These are phyloP conservation scores for Chlamydomonas urium DNA, from an alignment of 139 green algal species.

Conservation along the genomic window DNA sequence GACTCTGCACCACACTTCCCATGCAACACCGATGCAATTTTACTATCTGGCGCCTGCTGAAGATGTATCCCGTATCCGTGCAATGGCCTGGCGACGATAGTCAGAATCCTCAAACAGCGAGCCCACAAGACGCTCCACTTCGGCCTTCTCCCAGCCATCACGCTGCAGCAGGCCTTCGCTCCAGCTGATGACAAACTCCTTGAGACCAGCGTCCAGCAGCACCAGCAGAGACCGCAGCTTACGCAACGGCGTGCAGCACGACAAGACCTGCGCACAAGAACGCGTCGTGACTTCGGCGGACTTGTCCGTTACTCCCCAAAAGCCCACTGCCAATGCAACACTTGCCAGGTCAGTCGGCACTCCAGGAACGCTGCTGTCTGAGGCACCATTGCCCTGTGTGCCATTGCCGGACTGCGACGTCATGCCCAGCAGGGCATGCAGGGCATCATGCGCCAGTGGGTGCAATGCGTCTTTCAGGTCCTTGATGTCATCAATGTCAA, in stretches of 20 bases:
- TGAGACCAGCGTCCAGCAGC: conserved; percentile 17
- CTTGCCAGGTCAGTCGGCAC: conserved; percentile 7
- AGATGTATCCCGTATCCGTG: background rate
- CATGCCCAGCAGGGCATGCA: conserved; percentile 12
- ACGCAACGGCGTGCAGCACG: conserved; percentile 15
- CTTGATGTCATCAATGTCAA: conserved; percentile 19
- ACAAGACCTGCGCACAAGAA: too few relatives aligned
- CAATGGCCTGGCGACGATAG: conserved; percentile 9
- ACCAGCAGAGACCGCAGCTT: conserved; percentile 19
- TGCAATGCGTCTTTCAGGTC: conserved; percentile 11
- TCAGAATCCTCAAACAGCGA: conserved; percentile 20
- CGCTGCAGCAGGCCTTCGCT: background rate
- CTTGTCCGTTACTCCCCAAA: too few relatives aligned
- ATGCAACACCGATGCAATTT: background rate
- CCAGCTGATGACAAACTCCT: conserved; percentile 10
- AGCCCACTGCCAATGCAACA: background rate
- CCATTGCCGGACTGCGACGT: background rate
- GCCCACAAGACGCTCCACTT: conserved; percentile 14
- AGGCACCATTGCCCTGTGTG: too few relatives aligned
- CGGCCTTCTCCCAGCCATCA: conserved; percentile 2
- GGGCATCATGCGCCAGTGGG: background rate
- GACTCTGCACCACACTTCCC: background rate
- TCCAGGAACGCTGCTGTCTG: background rate
- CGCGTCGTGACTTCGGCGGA: too few relatives aligned
- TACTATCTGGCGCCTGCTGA: background rate